phyloP scores from a whole-genome alignment of 2,329 filamentous ascomycete genomes.

The Gaeumannomyces sp. region DNA sequence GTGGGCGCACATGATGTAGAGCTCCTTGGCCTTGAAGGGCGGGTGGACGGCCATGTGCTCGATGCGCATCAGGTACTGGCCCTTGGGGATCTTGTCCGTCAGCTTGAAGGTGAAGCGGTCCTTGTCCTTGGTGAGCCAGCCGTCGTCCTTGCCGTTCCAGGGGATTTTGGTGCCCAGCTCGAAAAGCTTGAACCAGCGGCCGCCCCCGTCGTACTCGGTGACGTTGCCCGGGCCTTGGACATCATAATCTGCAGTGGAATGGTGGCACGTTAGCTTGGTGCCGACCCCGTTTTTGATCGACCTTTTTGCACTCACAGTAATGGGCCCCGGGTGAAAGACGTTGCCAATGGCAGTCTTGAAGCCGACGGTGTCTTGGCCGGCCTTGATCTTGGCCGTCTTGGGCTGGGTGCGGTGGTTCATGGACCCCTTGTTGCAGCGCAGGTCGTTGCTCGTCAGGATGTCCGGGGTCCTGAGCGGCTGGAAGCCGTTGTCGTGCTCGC shows the following conservation, averaged over 20 bases:
- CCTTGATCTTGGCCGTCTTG: slow-evolving; percentile 18
- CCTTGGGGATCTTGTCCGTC: slow-evolving; percentile 13
- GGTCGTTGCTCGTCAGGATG: slow-evolving; percentile 20
- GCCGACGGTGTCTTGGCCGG: slow-evolving; percentile 17
- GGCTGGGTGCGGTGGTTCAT: slow-evolving; percentile 18
- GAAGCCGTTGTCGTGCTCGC: slow-evolving; percentile 17
- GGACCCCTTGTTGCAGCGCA: slow-evolving; percentile 25
- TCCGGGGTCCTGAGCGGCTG: slow-evolving; percentile 21
- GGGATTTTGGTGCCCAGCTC: slow-evolving; percentile 12
- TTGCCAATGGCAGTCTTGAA: slow-evolving; percentile 12
- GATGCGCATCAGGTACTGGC: slow-evolving; percentile 17
- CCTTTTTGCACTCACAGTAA: slow-evolving; percentile 10
- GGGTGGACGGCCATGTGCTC: slow-evolving; percentile 16
- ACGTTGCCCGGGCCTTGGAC: slow-evolving; percentile 22
- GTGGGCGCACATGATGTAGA: slow-evolving; percentile 16
- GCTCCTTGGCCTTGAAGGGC: slow-evolving; percentile 14
- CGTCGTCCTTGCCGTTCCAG: slow-evolving; percentile 15
- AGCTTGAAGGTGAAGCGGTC: slow-evolving; percentile 15
- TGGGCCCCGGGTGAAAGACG: slow-evolving; percentile 15
- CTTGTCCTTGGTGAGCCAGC: slow-evolving; percentile 13
- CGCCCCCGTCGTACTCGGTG: slow-evolving; percentile 22
- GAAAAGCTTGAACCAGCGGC: slow-evolving; percentile 22
- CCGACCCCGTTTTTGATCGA: no score
- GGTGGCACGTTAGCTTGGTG: neutral
- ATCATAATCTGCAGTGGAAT: slow-evolving; percentile 16